phyloP scores from a whole-genome alignment of 768 basidiomycete genomes.

The Glaciozyma antarctica region DNA sequence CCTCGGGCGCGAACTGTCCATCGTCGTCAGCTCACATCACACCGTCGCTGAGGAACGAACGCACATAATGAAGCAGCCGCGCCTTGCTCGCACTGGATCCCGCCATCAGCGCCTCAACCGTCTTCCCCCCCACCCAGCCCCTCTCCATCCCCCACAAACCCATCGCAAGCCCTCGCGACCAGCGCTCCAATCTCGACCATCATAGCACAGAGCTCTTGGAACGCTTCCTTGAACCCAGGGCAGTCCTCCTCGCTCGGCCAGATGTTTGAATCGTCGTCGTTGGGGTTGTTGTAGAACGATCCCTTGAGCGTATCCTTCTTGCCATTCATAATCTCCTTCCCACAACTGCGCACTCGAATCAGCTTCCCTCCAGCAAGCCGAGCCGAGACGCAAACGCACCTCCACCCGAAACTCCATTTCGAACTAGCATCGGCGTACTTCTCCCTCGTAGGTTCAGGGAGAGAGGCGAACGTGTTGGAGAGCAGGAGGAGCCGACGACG shows the following conservation, averaged over 20 bases:
- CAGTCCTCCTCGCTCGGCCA: slow-evolving; percentile 47
- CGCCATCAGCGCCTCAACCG: slow-evolving; percentile 61
- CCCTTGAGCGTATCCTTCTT: slow-evolving; percentile 81
- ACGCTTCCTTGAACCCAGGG: slow-evolving; percentile 46
- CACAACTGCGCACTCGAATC: slow-evolving; percentile 47
- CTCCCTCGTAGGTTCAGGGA: slow-evolving; percentile 60
- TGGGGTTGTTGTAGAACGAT: slow-evolving; percentile 77
- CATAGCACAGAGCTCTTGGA: slow-evolving; percentile 75
- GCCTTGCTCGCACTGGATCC: slow-evolving; percentile 80
- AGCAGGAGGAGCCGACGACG: slow-evolving; percentile 65
- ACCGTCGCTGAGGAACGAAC: not conserved
- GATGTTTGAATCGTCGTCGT: slow-evolving; percentile 69
- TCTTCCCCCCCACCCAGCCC: slow-evolving; percentile 41
- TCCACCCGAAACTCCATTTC: slow-evolving; percentile 78
- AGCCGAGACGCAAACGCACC: too few relatives aligned
- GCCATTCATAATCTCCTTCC: slow-evolving; percentile 98
- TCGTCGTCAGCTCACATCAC: too few relatives aligned
- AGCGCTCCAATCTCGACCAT: slow-evolving; percentile 73
- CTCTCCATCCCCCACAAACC: slow-evolving; percentile 55
- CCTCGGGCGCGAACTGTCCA: slow-evolving; percentile 50
- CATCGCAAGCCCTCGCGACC: slow-evolving; percentile 78
- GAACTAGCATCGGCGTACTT: slow-evolving; percentile 52
- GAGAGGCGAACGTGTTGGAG: slow-evolving; percentile 62
- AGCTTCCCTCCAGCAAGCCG: too few relatives aligned
- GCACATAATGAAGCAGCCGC: slow-evolving; percentile 78